Percentiles rank a stretch among this genome's conserved stretches.
phyloP scores from a whole-genome alignment of 148 eudicot genomes.

The Rhododendron griersonianum region DNA sequence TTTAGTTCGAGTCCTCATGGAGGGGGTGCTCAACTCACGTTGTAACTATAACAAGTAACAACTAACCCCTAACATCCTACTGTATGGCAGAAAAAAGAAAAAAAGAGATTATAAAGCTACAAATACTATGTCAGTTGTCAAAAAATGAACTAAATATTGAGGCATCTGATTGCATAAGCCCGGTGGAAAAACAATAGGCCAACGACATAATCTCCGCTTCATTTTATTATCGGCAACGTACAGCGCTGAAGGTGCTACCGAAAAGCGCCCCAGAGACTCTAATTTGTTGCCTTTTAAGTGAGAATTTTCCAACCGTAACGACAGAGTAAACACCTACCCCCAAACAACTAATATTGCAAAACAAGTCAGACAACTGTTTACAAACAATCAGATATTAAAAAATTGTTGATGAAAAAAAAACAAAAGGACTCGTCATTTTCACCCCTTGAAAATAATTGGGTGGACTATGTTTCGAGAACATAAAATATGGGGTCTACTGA shows the following conservation, averaged over 20 bases:
- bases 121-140: not conserved
- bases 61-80: no score
- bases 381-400: not conserved
- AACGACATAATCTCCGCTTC: constrained; percentile 20
- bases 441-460: no score
- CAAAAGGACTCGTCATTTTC: not conserved
- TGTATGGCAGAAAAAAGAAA: no score
- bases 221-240: constrained; percentile 25
- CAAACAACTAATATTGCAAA: not conserved
- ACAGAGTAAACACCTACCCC: not conserved
- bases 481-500: not conserved
- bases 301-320: not conserved
- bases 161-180: constrained; percentile 22
- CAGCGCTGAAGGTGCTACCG: constrained; percentile 18
- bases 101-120: not conserved
- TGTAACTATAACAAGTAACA: no score
- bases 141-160: not conserved
- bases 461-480: not conserved
- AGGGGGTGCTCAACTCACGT: no score
- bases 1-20: no score
- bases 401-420: not conserved
- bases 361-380: not conserved
- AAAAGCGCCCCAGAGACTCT: constrained; percentile 26
- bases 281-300: constrained; percentile 22
- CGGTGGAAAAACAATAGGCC: not conserved